Evolutionary conservation across 2,329 filamentous ascomycete genomes (phyloP).

Genomic region (Fusarium redolens): DNA sequence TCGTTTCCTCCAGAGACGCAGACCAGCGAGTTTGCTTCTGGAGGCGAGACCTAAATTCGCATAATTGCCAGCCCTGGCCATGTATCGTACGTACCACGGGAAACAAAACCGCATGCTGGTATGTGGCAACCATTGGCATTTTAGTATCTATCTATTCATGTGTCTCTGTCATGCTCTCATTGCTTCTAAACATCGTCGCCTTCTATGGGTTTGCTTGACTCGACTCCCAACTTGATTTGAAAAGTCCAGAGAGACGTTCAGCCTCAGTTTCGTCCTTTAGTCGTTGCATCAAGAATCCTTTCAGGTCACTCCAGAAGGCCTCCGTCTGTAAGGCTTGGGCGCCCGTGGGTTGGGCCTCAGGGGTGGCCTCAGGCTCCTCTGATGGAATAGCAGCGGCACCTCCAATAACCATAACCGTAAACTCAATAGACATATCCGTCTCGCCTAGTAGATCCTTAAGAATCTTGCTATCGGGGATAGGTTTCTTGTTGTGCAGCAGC

Average conservation of each 20-base stretch:
- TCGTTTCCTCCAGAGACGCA: slow-evolving; percentile 32
- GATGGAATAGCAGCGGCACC: slow-evolving; percentile 65
- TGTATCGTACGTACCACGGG: slow-evolving; percentile 47
- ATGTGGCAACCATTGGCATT: slow-evolving; percentile 44
- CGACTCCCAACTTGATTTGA: slow-evolving; percentile 77
- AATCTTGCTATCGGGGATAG: slow-evolving; percentile 80
- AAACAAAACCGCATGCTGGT: slow-evolving; percentile 47
- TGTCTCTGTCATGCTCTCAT: slow-evolving; percentile 22
- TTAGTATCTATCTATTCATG: slow-evolving; percentile 29
- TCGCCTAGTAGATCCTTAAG: slow-evolving; percentile 77
- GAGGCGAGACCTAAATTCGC: slow-evolving; percentile 44
- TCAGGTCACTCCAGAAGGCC: slow-evolving; percentile 88
- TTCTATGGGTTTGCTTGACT: slow-evolving; percentile 49
- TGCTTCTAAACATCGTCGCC: slow-evolving; percentile 10
- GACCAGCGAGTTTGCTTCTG: slow-evolving; percentile 39
- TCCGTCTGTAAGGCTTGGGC: slow-evolving; percentile 73
- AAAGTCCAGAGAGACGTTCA: slow-evolving; percentile 72
- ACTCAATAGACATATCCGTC: slow-evolving; percentile 67
- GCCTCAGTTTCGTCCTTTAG: slow-evolving; percentile 77
- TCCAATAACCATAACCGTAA: slow-evolving; percentile 89
- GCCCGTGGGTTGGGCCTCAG: slow-evolving; percentile 52
- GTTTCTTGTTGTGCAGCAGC: slow-evolving; percentile 88
- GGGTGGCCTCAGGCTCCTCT: slow-evolving; percentile 52
- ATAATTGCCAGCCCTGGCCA: slow-evolving; percentile 46
- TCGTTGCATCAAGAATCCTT: slow-evolving; percentile 82